Evolutionary conservation across 176 grass and related monocot genomes (phyloP).

Genomic region (Avena atlantica): DNA sequence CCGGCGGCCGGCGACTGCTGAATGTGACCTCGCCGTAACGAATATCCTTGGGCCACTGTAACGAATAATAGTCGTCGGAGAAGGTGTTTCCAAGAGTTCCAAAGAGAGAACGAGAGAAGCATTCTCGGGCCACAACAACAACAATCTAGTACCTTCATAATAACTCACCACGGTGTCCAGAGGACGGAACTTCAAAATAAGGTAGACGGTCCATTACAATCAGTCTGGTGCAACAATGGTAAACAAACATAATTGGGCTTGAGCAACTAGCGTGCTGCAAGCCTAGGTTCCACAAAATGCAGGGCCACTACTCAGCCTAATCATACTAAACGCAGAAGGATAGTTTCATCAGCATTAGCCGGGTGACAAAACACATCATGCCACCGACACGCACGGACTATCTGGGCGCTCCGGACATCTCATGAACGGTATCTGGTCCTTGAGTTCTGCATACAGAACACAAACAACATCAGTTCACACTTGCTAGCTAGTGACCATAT

Average conservation of each 20-base stretch:
- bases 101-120: no score
- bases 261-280: not conserved
- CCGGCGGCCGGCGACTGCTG: constrained; percentile 6
- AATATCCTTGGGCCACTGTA: no score
- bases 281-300: constrained; percentile 17
- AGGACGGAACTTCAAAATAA: not conserved
- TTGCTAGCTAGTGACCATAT: not conserved
- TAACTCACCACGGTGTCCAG: no score
- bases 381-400: no score
- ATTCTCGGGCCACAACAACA: no score
- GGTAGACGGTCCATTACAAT: not conserved
- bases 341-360: not conserved
- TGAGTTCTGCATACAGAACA: constrained; percentile 12
- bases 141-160: no score
- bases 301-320: not conserved
- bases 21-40: no score
- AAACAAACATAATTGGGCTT: not conserved
- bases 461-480: not conserved
- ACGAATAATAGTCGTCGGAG: no score
- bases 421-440: not conserved
- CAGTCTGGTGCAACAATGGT: not conserved
- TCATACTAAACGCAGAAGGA: not conserved
- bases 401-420: not conserved
- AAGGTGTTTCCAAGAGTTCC: no score
- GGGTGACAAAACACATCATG: not conserved